Evolutionary conservation across 257 asterid species (phyloP), one percentile per base, ranked within the genome.

Genomic region (Fraxinus excelsior): DNA sequence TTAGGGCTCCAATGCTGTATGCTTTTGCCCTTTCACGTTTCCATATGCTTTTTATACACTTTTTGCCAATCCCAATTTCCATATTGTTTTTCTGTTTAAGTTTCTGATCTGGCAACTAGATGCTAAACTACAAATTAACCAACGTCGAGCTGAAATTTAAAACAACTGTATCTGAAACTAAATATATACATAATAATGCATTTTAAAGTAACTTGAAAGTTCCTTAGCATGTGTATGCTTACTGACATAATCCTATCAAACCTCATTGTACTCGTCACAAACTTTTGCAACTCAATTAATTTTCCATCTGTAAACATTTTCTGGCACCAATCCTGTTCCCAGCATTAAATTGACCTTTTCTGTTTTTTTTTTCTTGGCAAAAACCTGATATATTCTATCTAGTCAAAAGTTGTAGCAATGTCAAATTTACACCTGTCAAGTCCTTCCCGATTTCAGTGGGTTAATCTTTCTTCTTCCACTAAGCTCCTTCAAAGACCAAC

Each of bases 401-500:
- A 21, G 44, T 60, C 26, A 60, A 23, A 11, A 42, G 44, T 49
- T 3, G 14, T 21, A 53, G 74, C 38, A 37, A 64, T 29, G 73
- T 16, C 51, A 34, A 73, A 6, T n/a, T 21, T 18, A 32, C 49
- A 38, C 65, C 49, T 72, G 6, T 11, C 32, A 9, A 12, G 29
- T 68, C 35, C 25, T 60, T 6, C 11, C 16, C 28, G 38, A 65
- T 35, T 79, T 40, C 23, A 38, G 44, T 68, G 40, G 38, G 9
- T 74, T 28, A 21, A 18, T 11, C 53, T 64, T 72, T 35, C 46
- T 72, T 62, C 53, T 11, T 76, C 53, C 21, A 49, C 60, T 49
- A 49, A 49, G 42, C 78, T 72, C 68, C 69, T 25, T 13, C 60
- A 49, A 66, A 44, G 76, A 58, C 31, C 51, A 49, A 18, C 23